phyloP scores from a whole-genome alignment of 2,329 filamentous ascomycete genomes.

The Allantophomopsis cytisporea region DNA sequence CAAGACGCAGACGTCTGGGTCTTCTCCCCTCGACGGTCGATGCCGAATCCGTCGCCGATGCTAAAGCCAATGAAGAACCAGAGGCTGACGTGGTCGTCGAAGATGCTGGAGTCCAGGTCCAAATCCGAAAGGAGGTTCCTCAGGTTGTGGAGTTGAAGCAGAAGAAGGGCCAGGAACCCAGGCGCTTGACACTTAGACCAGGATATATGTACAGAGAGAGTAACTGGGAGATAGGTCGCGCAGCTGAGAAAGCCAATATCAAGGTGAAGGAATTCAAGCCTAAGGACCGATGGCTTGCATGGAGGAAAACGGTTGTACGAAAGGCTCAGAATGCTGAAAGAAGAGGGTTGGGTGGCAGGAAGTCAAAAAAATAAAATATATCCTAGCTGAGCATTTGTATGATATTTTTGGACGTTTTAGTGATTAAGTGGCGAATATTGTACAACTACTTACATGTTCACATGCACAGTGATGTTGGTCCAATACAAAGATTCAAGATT shows the following conservation, averaged over 20 bases:
- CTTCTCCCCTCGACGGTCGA: conserved; percentile 32
- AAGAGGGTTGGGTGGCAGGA: conserved; percentile 33
- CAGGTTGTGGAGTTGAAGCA: conserved; percentile 5
- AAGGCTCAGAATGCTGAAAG: conserved; percentile 35
- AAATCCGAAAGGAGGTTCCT: neutral
- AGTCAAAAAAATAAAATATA: too few relatives aligned
- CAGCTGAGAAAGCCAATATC: conserved; percentile 44
- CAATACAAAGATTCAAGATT: too few relatives aligned
- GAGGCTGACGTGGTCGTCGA: conserved; percentile 6
- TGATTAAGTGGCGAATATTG: too few relatives aligned
- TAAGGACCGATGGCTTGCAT: conserved; percentile 43
- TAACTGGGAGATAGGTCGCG: conserved; percentile 55
- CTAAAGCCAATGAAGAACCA: conserved; percentile 1
- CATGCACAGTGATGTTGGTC: too few relatives aligned
- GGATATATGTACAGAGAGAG: conserved; percentile 51
- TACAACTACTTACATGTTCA: too few relatives aligned
- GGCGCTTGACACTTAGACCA: conserved; percentile 27
- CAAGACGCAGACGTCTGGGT: conserved; percentile 61
- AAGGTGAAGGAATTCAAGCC: conserved; percentile 42
- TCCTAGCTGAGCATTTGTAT: too few relatives aligned
- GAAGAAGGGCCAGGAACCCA: conserved; percentile 19
- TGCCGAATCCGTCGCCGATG: conserved; percentile 28
- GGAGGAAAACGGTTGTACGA: conserved; percentile 42
- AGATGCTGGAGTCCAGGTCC: conserved; percentile 2
- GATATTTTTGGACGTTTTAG: too few relatives aligned